Evolutionary conservation across 805 yeast genomes (phyloP), one percentile per base, ranked within the genome.

Genomic region (Teunomyces atbi): DNA sequence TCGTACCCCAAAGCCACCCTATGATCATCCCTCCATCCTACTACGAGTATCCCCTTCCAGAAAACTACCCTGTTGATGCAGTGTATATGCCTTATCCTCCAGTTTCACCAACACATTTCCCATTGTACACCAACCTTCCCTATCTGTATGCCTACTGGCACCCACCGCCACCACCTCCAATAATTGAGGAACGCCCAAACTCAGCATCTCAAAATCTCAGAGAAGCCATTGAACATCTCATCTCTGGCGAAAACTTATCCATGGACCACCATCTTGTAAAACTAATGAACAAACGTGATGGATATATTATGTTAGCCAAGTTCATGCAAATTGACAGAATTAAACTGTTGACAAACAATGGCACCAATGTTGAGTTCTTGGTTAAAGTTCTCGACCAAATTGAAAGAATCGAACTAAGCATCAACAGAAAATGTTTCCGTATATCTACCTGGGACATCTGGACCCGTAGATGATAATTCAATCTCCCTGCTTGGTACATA

Each of bases 171-270:
- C 26, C 38, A 12, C 21, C 13, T 16, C 36, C 36, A n/a, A 62
- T 58, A 48, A 34, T 60, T 11, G 46, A 43, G 8, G 11, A 23
- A 7, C 7, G 8, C 26, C 26, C 7, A 10, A 23, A 23, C 8
- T 23, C 26, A 8, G 26, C 2, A 19, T 19, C 20, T 19, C 20
- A 19, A 19, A 19, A 19, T 8, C 26, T 23, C 26, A 23, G 26
- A 16, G 21, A 33, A n/a, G 61, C 59, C 49, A 36, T 61, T 11
- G 46, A 43, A 8, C 57, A 59, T 41, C 60, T 60, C 46, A 58
- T 61, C 30, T 60, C 64, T 7, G 47, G 54, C 2, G 54, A 57
- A 28, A 61, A 61, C 45, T 45, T 61, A 23, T 42, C 57, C 45
- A 57, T 55, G 46, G 65, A 61, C 44, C 37, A 33, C 27, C 52